Conservation (phyloP, 2,329 filamentous ascomycete genomes). For the Xylogone sp. region DNA sequence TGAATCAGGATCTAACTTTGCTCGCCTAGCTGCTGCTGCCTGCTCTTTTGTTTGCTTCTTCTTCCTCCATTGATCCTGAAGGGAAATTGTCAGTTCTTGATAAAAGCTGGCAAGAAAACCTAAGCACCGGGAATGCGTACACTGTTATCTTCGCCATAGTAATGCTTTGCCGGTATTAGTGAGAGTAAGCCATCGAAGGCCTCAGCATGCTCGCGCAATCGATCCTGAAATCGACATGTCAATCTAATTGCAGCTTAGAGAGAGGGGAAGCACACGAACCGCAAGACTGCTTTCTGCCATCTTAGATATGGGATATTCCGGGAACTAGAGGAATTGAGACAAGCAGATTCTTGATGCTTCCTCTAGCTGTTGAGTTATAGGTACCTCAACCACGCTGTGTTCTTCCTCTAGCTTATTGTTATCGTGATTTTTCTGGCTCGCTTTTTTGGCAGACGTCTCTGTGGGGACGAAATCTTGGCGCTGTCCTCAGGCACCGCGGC, state of each 20-base stretch:
- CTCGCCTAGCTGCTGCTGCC: slow-evolving; percentile 75
- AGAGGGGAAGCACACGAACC: slow-evolving; percentile 23
- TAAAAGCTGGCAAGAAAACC: not conserved
- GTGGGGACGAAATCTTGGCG: not conserved
- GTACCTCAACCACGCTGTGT: not conserved
- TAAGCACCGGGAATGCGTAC: slow-evolving; percentile 40
- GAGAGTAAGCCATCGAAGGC: slow-evolving; percentile 54
- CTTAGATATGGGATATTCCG: not conserved
- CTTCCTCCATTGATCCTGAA: slow-evolving; percentile 85
- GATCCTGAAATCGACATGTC: slow-evolving; percentile 36
- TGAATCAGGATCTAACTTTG: slow-evolving; percentile 88
- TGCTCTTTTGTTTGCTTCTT: slow-evolving; percentile 96
- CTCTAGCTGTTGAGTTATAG: not conserved
- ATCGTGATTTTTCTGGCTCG: not conserved
- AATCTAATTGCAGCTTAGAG: slow-evolving; percentile 6
- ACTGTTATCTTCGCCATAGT: slow-evolving; percentile 67
- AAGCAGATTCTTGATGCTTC: not conserved
- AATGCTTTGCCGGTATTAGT: slow-evolving; percentile 67
- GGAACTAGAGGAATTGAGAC: not conserved
- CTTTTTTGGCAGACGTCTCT: not conserved
- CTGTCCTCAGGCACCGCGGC: not conserved
- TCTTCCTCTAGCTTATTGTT: not conserved
- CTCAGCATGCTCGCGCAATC: slow-evolving; percentile 42
- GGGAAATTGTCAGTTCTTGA: slow-evolving; percentile 3
- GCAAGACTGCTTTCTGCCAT: slow-evolving; percentile 30